Base-by-base conservation (phyloP, 2,329 filamentous ascomycete species). In the Sporothrix curviconia region DNA sequence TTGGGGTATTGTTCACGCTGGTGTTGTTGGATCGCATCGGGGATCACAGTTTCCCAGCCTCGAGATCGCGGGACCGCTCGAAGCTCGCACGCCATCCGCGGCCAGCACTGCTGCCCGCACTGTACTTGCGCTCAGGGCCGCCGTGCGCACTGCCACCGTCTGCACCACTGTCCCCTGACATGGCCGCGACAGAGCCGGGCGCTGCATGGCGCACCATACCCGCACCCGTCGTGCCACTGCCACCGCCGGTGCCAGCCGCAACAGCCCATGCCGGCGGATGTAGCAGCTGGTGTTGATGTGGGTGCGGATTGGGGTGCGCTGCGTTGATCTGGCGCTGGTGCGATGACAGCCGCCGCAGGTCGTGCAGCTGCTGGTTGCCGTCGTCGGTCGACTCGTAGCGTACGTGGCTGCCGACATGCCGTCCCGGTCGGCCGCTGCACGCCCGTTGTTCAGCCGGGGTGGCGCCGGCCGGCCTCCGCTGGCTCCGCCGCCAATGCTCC, bases 51-150 rank as follows among this genome's bases (percentile, higher is more conserved):
- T 17, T n/a, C 28, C 60, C 58, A 55, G 36, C 52, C 46, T 61
- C 60, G 2, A 61, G 25, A 34, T 60, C 60, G n/a, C 50, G 44
- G 3, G 30, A 17, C 15, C 43, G 56, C 7, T 58, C 60, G n/a
- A 49, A 36, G 24, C 57, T 54, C 1, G 50, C 22, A 12, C 46
- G 30, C 52, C 55, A 46, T 6, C 55, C 55, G 3, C 40, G 39
- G 19, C 47, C 50, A 15, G 47, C 55, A 17, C 54, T 61, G 36
- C 43, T 51, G 4, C 55, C 36, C 1, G 50, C 39, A 30, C 59
- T 59, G 25, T 46, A 30, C 14, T 53, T 49, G 17, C 49, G 42
- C 12, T 32, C 43, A 14, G 28, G 25, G 19, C 24, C 9, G 19
- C 8, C 3, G n/a, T 50, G 14, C 4, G 12, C 15, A n/a, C 15